Conservation (phyloP, 768 basidiomycete genomes). For the Russula emetica region DNA sequence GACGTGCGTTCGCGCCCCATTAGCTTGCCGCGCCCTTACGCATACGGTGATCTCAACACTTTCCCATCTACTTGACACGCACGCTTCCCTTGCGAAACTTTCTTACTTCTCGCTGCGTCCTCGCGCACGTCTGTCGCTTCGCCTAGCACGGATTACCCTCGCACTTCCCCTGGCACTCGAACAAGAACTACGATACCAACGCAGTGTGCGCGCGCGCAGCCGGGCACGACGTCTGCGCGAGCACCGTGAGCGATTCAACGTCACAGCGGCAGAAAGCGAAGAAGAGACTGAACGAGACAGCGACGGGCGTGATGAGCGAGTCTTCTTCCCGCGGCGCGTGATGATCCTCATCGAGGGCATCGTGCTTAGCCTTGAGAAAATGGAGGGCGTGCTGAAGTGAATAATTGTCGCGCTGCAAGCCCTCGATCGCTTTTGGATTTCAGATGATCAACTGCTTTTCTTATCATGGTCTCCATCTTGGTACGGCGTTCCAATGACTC, state of each 20-base stretch:
- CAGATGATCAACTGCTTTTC: background rate
- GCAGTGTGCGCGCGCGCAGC: slow-evolving; percentile 29
- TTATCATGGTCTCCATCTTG: background rate
- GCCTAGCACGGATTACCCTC: slow-evolving; percentile 72
- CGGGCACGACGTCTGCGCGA: slow-evolving; percentile 27
- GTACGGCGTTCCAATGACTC: background rate
- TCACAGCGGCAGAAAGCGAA: slow-evolving; percentile 21
- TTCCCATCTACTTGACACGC: slow-evolving; percentile 75
- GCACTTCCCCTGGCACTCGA: slow-evolving; percentile 72
- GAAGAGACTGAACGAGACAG: slow-evolving; percentile 31
- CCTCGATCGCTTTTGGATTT: background rate
- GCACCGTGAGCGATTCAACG: slow-evolving; percentile 21
- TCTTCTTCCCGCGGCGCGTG: slow-evolving; percentile 54
- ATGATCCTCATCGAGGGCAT: slow-evolving; percentile 57
- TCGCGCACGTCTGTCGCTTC: slow-evolving; percentile 70
- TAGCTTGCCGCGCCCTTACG: slow-evolving; percentile 74
- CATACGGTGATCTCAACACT: slow-evolving; percentile 69
- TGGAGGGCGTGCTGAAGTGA: slow-evolving; percentile 48
- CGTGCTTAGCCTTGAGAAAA: slow-evolving; percentile 58
- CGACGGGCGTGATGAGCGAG: slow-evolving; percentile 24
- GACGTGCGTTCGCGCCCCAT: slow-evolving; percentile 16
- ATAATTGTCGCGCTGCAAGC: background rate
- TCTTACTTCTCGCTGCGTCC: slow-evolving; percentile 75
- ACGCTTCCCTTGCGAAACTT: slow-evolving; percentile 67
- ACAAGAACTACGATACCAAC: slow-evolving; percentile 53